Percentiles rank a stretch among this genome's conserved stretches.
Conservation (phyloP, 768 basidiomycete genomes). For the Serpula lacrymans region DNA sequence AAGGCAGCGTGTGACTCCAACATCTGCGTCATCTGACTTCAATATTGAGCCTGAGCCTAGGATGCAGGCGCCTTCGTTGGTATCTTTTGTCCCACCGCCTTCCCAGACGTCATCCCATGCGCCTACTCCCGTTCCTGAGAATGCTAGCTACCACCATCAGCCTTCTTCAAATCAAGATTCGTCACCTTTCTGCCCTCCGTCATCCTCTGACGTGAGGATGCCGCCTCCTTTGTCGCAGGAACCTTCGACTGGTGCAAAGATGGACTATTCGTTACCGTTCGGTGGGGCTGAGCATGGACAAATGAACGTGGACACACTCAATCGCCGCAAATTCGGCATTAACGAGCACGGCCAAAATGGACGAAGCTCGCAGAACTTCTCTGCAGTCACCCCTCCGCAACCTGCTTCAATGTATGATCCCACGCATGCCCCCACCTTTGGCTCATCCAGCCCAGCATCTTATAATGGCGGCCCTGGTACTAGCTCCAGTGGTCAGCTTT, state of each 20-base stretch:
- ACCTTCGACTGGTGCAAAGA: conserved; percentile 7
- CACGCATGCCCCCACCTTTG: neutral
- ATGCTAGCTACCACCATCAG: conserved; percentile 9
- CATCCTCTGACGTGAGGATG: neutral
- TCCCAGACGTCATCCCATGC: conserved; percentile 1
- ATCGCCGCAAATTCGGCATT: neutral
- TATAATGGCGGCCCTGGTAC: neutral
- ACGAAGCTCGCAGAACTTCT: conserved; percentile 18
- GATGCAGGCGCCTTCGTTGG: conserved; percentile 10
- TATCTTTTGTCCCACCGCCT: neutral
- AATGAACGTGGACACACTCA: neutral
- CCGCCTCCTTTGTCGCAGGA: conserved; percentile 13
- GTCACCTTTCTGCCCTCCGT: conserved; percentile 10
- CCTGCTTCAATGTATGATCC: neutral
- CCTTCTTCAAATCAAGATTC: conserved; percentile 11
- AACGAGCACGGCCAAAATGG: conserved; percentile 19
- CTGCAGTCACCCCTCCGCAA: conserved; percentile 24
- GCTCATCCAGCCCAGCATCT: neutral
- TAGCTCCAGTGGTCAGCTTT: neutral
- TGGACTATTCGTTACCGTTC: conserved; percentile 24
- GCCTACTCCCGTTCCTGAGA: conserved; percentile 9
- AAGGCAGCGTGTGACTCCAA: conserved; percentile 7
- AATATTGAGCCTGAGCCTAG: conserved; percentile 9
- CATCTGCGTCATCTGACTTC: conserved; percentile 9
- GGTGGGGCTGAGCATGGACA: conserved; percentile 15